Conservation (phyloP, 1,284 basidiomycete genomes). For the Rhodotorula sp. region DNA sequence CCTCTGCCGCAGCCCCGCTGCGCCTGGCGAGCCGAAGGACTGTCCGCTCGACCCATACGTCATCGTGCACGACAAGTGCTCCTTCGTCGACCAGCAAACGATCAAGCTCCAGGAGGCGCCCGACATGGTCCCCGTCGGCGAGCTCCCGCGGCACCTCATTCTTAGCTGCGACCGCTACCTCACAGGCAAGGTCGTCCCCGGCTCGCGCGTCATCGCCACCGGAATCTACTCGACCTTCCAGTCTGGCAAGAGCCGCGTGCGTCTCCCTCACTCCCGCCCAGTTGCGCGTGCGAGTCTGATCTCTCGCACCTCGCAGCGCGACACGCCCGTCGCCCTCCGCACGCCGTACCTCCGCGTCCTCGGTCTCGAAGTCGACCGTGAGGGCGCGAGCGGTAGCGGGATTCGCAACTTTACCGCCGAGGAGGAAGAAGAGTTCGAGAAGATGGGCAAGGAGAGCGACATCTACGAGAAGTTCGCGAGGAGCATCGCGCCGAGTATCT, state of each 20-base stretch:
- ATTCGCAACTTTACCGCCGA: slow-evolving; percentile 80
- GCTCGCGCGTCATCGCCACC: slow-evolving; percentile 89
- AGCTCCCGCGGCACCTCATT: slow-evolving; percentile 93
- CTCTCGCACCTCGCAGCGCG: slow-evolving; percentile 39
- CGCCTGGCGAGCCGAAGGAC: slow-evolving; percentile 76
- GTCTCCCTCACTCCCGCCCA: slow-evolving; percentile 47
- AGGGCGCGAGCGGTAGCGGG: slow-evolving; percentile 64
- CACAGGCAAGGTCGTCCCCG: slow-evolving; percentile 89
- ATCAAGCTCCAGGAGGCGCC: slow-evolving; percentile 98
- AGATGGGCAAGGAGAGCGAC: slow-evolving; percentile 82
- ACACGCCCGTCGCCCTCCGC: slow-evolving; percentile 75
- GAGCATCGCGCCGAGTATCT: slow-evolving; percentile 97
- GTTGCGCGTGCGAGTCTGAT: too few relatives aligned
- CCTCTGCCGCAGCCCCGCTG: slow-evolving; percentile 41
- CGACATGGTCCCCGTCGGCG: slow-evolving; percentile 99
- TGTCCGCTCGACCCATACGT: slow-evolving; percentile 96
- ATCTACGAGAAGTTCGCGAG: slow-evolving; percentile 93
- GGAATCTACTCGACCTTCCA: slow-evolving; percentile 98
- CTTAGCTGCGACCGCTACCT: slow-evolving; percentile 87
- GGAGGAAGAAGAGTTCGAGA: slow-evolving; percentile 92
- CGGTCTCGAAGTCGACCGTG: slow-evolving; percentile 82
- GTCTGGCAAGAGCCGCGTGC: slow-evolving; percentile 69
- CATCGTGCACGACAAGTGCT: slow-evolving; percentile 91
- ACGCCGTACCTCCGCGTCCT: slow-evolving; percentile 93
- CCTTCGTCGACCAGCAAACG: slow-evolving; percentile 93